Evolutionary conservation across 805 yeast species (phyloP).

Genomic region (Gaillardinia entomophila): DNA sequence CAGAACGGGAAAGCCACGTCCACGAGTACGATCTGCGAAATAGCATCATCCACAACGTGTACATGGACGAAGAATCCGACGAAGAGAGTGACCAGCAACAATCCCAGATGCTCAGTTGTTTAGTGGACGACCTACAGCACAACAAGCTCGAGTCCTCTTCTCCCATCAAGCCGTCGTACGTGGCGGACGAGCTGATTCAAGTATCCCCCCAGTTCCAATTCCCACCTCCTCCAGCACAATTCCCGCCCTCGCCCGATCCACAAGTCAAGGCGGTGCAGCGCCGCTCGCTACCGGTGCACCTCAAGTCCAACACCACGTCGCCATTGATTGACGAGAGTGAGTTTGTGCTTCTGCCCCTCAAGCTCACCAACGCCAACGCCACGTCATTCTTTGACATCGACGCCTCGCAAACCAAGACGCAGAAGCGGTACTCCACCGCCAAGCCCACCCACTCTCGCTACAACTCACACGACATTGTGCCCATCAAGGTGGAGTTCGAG

Average conservation of each 20-base stretch:
- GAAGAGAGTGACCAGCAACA: slow-evolving; percentile 2
- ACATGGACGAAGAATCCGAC: slow-evolving; percentile 1
- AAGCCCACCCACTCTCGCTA: slow-evolving; percentile 33
- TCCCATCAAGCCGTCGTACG: slow-evolving; percentile 13
- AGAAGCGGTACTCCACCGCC: slow-evolving; percentile 21
- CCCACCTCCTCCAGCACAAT: slow-evolving; percentile 13
- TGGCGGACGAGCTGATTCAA: slow-evolving; percentile 13
- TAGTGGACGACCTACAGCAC: slow-evolving; percentile 14
- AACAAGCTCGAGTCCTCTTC: slow-evolving; percentile 17
- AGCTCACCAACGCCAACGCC: slow-evolving; percentile 22
- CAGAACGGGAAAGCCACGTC: neutral
- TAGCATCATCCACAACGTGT: slow-evolving; percentile 2
- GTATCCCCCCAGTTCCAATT: slow-evolving; percentile 19
- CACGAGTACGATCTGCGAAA: neutral
- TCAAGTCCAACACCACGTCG: slow-evolving; percentile 14
- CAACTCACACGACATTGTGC: slow-evolving; percentile 38
- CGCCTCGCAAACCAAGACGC: slow-evolving; percentile 7
- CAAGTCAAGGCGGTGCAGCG: slow-evolving; percentile 18
- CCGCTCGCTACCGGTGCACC: slow-evolving; percentile 29
- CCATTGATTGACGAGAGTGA: slow-evolving; percentile 18
- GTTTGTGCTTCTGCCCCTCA: slow-evolving; percentile 38
- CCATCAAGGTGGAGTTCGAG: slow-evolving; percentile 40
- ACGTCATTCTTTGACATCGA: slow-evolving; percentile 13
- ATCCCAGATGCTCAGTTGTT: slow-evolving; percentile 15
- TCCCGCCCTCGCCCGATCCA: slow-evolving; percentile 33